phyloP scores from a whole-genome alignment of 129 eudicot genomes.

The Rutidosis leptorrhynchoides region DNA sequence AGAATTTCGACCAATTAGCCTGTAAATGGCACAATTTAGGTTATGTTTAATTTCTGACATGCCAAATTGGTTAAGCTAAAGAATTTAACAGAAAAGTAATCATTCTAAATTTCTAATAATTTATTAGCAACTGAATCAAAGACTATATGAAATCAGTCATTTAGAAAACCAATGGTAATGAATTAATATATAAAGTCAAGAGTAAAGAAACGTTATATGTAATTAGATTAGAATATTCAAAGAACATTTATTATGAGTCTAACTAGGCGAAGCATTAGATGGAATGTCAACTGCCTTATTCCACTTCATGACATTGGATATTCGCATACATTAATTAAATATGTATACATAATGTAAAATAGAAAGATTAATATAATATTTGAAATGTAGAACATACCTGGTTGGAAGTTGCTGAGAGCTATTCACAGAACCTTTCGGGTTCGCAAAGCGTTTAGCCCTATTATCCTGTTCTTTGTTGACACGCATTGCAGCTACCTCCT shows the following conservation, averaged over 20 bases:
- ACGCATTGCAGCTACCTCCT: constrained; percentile 91
- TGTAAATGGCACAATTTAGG: not conserved
- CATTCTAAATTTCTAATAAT: not conserved
- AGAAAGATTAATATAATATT: not conserved
- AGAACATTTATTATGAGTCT: not conserved
- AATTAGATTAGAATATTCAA: not conserved
- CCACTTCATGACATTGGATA: too few species aligned
- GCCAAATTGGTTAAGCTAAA: not conserved
- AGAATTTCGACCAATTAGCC: not conserved
- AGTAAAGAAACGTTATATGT: not conserved
- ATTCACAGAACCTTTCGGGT: constrained; percentile 50
- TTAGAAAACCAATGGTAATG: not conserved
- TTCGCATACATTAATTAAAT: too few species aligned
- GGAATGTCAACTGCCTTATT: not conserved
- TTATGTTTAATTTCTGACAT: not conserved
- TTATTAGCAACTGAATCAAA: not conserved
- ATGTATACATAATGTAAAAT: not conserved
- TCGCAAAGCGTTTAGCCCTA: constrained; percentile 64
- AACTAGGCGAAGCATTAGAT: not conserved
- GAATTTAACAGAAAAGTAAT: not conserved
- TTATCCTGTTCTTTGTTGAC: constrained; percentile 86
- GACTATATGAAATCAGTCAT: not conserved
- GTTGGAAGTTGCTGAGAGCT: constrained; percentile 72
- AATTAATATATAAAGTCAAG: not conserved
- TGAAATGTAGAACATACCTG: constrained; percentile 46